Percentiles rank a stretch among this genome's conserved stretches.
Evolutionary conservation across 106 monocot species (phyloP).

Genomic region (Hemerocallis citrina): DNA sequence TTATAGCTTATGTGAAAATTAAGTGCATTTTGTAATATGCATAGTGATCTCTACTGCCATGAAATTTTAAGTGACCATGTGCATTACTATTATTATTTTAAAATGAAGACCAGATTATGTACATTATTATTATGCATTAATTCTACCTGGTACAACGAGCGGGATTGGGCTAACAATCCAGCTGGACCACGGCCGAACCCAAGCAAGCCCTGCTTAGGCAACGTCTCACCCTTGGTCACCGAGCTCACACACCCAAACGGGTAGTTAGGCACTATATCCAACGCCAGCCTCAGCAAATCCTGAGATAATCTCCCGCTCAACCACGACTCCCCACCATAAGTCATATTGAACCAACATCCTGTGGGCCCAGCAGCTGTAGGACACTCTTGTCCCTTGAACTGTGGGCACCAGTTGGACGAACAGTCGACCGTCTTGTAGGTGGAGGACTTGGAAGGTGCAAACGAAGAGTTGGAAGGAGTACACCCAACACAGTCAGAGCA

Average conservation of each 20-base stretch:
- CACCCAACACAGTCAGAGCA: conserved; percentile 56
- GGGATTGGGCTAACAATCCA: conserved; percentile 54
- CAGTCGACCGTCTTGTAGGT: conserved; percentile 49
- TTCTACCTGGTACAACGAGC: conserved; percentile 37
- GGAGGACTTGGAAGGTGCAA: conserved; percentile 34
- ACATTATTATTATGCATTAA: too few species aligned
- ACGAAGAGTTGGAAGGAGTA: conserved; percentile 19
- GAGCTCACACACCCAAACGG: conserved; percentile 65
- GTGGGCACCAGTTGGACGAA: conserved; percentile 31
- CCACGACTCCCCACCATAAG: conserved; percentile 50
- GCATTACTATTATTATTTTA: too few species aligned
- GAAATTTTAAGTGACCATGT: too few species aligned
- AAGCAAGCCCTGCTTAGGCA: conserved; percentile 75
- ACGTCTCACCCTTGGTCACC: conserved; percentile 18
- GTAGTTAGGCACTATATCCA: conserved; percentile 38
- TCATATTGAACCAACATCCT: conserved; percentile 39
- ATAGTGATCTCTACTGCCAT: too few species aligned
- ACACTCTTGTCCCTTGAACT: conserved; percentile 35
- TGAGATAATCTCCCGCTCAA: conserved; percentile 44
- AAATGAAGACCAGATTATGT: too few species aligned
- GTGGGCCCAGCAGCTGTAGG: conserved; percentile 2
- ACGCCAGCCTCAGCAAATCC: conserved; percentile 49
- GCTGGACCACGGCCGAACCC: conserved; percentile 62
- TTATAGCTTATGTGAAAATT: too few species aligned
- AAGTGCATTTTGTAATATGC: too few species aligned